Evolutionary conservation across 2,329 filamentous ascomycete species (phyloP), one percentile per base, ranked within the genome.

Genomic region (Purpureocillium takamizusanense): DNA sequence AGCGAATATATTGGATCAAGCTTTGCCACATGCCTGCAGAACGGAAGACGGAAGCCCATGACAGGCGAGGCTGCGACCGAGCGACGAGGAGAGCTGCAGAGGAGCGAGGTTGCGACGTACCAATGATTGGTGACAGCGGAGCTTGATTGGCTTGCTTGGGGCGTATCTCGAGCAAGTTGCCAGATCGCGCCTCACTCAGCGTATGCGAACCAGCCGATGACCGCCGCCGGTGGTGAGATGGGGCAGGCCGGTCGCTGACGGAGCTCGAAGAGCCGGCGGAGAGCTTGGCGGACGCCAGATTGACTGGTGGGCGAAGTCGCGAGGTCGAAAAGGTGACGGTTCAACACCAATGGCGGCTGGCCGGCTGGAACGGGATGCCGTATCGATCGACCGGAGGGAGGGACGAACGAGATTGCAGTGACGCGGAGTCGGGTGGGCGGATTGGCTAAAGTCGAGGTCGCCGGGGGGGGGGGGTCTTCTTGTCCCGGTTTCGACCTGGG

Each of bases 201-300:
- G 54, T 50, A 34, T 55, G 52, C 33, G 33, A 31, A 42, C 54
- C 61, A 36, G 61, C 61, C 36, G 70, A 67, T 40, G 70, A 72
- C 55, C 66, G 66, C 51, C 69, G 62, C 51, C 69, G 63, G 51
- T 71, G 70, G 49, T 74, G 69, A 35, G 64, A 65, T 42, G 61
- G 61, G 39, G 57, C 52, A 44, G 69, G 65, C 48, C 64, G 60
- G 57, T 70, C 68, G 61, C 63, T 68, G 51, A 66, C 67, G 51
- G 72, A 72, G 58, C 61, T 64, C 61, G 74, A 76, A 43, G 74
- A 72, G 56, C 71, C 72, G 49, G 66, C 63, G 50, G 62, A 57
- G 47, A 61, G 56, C 46, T 61, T 66, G 62, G 63, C 56, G 50
- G 67, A 63, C 62, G 70, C 72, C 73, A 78, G 68, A 49, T 62